These are phyloP conservation scores for Wickerhamiella azymoides DNA, from an alignment of 805 yeast species.

Conservation along the genomic window DNA sequence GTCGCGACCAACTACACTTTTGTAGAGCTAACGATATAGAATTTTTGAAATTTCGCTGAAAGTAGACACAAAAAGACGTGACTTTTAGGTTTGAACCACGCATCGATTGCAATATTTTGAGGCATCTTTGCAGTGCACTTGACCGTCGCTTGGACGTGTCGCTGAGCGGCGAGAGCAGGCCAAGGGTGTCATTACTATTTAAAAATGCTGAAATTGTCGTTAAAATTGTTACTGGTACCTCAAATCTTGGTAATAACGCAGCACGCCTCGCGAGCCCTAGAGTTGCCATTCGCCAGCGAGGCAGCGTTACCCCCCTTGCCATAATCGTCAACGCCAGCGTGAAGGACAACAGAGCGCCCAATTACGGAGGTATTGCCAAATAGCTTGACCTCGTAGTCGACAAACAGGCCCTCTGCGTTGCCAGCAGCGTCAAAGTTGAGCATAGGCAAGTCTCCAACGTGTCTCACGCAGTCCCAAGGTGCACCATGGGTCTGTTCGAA, in stretches of 20 bases:
- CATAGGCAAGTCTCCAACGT: slow-evolving; percentile 81
- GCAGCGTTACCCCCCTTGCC: slow-evolving; percentile 85
- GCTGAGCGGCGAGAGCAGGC: too few species aligned
- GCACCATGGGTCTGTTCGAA: slow-evolving; percentile 41
- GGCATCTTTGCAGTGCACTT: too few species aligned
- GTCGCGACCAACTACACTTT: not conserved
- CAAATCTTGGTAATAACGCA: slow-evolving; percentile 37
- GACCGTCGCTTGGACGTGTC: too few species aligned
- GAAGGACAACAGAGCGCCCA: slow-evolving; percentile 84
- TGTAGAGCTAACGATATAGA: too few species aligned
- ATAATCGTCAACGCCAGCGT: slow-evolving; percentile 75
- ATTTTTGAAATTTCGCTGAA: not conserved
- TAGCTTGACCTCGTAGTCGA: slow-evolving; percentile 52
- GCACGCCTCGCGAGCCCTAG: slow-evolving; percentile 92
- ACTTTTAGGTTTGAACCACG: too few species aligned
- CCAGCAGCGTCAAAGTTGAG: slow-evolving; percentile 60
- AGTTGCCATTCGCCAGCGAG: slow-evolving; percentile 84
- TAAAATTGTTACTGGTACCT: not conserved
- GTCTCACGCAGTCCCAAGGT: slow-evolving; percentile 27
- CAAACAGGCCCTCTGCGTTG: slow-evolving; percentile 64
- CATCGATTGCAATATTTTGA: too few species aligned
- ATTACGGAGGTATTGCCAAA: slow-evolving; percentile 60
- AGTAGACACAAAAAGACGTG: too few species aligned
- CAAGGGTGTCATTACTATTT: not conserved
- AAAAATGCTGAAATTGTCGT: not conserved